A percentile compares a stretch with the other conserved stretches of the same genome.
These are phyloP conservation scores for Hondaea fermentalgiana DNA, from an alignment of 108 stramenopile species.

Conservation along the genomic window DNA sequence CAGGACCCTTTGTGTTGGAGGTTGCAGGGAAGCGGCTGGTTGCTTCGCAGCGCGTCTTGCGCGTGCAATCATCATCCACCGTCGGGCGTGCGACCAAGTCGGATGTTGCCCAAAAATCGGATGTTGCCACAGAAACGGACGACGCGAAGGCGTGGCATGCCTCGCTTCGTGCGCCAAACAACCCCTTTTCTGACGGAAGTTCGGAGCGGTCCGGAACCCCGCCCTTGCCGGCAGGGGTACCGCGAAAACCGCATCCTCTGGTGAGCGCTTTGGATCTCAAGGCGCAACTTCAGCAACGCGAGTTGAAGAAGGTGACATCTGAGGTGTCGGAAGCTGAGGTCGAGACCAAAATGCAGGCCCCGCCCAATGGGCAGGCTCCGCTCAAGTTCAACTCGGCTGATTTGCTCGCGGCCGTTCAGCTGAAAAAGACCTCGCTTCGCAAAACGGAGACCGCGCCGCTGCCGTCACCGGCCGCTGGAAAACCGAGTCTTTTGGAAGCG, in stretches of 20 bases:
- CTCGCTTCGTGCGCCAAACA: background rate
- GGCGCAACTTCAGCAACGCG: background rate
- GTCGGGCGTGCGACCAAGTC: background rate
- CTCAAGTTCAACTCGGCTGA: background rate
- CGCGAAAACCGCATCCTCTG: background rate
- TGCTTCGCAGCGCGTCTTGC: background rate
- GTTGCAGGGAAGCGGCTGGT: background rate
- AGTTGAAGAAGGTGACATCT: background rate
- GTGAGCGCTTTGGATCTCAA: background rate
- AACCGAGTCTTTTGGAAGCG: background rate
- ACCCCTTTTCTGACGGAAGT: background rate
- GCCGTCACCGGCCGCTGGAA: background rate
- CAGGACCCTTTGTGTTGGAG: background rate
- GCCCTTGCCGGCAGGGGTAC: background rate
- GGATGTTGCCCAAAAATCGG: background rate
- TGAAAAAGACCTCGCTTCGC: background rate
- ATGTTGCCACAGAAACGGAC: background rate
- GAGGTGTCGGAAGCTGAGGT: background rate
- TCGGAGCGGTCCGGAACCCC: background rate
- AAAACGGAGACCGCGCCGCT: background rate
- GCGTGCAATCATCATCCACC: background rate
- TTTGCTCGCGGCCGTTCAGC: background rate
- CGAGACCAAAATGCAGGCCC: too few species aligned
- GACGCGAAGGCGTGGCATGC: too few species aligned
- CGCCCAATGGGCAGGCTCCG: too few species aligned